Base-by-base conservation (phyloP, 2,329 filamentous ascomycete species). In the Fusarium fujikuroi region DNA sequence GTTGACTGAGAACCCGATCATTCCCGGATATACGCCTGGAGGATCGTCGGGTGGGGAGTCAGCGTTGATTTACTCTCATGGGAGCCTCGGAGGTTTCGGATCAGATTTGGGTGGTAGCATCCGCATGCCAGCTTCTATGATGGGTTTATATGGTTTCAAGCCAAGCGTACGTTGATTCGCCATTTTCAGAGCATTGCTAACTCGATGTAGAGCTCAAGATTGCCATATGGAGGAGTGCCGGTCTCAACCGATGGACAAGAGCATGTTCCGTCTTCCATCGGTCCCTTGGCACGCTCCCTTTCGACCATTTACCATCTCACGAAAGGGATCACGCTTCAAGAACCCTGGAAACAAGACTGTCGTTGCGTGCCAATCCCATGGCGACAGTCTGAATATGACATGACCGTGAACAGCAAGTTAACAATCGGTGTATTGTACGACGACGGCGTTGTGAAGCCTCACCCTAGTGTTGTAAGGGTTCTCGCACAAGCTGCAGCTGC, bases 201-300 rank as follows among this genome's bases (percentile, higher is more conserved):
- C 23, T 7, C 9, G 2, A 3, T 3, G 0, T 37, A 90, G 88
- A 90, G 87, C 70, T 83, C 84, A 5, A 84, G 90, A 10, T 76
- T 91, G 2, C 88, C 90, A 0, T 92, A 91, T 57, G 76, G 84
- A 18, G 89, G 88, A 0, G 87, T 90, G 0, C 84, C 88, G 0
- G 89, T 91, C 0, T 90, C 89, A 0, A 91, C 87, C 0, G 89
- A 91, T 44, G 89, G 90, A 5, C 90, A 92, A 74, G 88, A 91
- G 63, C 89, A 92, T 78, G 87, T 92, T 0, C 89, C 89, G 3
- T 92, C 90, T 0, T 85, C 89, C 0, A 81, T 91, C n/a, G 90
- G 90, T 0, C 90, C 90, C 3, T 84, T 92, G 81, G 82, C 87
- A 10, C 83, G 89, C 18, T 74, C 63, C 2, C 64, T 79, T 2